These are phyloP conservation scores for Alternaria sp. DNA, from an alignment of 2,329 filamentous ascomycete species.

Conservation along the genomic window DNA sequence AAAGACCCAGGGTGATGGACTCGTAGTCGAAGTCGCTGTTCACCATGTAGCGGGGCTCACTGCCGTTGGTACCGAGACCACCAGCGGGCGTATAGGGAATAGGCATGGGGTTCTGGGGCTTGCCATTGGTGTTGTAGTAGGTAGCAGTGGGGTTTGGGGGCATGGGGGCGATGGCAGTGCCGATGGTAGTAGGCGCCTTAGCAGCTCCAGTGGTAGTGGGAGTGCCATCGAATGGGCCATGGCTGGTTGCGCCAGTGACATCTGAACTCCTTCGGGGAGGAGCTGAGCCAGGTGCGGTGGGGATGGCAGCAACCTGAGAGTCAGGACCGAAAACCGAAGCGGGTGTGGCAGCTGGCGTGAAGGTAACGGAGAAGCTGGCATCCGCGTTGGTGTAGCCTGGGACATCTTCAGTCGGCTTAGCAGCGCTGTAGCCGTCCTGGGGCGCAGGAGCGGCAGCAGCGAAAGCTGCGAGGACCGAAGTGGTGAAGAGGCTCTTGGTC, in stretches of 20 bases:
- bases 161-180: constrained; percentile 57
- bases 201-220: constrained; percentile 74
- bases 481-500: constrained; percentile 41
- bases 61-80: constrained; percentile 79
- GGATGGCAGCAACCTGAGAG: constrained; percentile 49
- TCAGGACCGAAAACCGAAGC: constrained; percentile 53
- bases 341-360: constrained; percentile 38
- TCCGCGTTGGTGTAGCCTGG: constrained; percentile 55
- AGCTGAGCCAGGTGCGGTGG: constrained; percentile 42
- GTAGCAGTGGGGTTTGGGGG: constrained; percentile 60
- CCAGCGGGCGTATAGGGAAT: constrained; percentile 73
- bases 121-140: constrained; percentile 74
- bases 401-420: constrained; percentile 22
- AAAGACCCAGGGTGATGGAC: constrained; percentile 74
- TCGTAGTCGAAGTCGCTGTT: constrained; percentile 85
- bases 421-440: constrained; percentile 23
- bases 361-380: constrained; percentile 50
- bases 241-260: constrained; percentile 66
- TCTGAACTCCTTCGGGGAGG: constrained; percentile 56
- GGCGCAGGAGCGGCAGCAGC: constrained; percentile 49
- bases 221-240: constrained; percentile 72
- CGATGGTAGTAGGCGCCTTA: constrained; percentile 61
- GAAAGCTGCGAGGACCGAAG: constrained; percentile 44
- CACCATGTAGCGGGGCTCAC: constrained; percentile 75
- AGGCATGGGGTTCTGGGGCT: constrained; percentile 70